Evolutionary conservation across 768 basidiomycete species (phyloP).

Genomic region (Pulveroboletus frians): DNA sequence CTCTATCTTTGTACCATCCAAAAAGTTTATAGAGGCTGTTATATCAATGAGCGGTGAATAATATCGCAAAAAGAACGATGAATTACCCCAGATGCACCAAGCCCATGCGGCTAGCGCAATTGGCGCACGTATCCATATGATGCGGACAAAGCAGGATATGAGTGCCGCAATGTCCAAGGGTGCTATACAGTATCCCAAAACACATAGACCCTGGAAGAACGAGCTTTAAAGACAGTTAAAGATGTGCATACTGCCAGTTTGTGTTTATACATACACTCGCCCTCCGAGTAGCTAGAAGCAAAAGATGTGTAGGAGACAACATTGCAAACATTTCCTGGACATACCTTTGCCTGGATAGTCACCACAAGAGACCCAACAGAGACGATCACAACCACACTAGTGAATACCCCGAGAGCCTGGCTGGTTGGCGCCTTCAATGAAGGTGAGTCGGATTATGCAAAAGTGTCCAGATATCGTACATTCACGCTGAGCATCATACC

Average conservation of each 20-base stretch:
- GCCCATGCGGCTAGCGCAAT: slow-evolving; percentile 84
- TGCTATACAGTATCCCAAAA: slow-evolving; percentile 91
- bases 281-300: slow-evolving; percentile 66
- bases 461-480: slow-evolving; percentile 37
- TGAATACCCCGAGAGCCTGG: slow-evolving; percentile 87
- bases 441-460: neutral
- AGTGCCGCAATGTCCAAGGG: slow-evolving; percentile 89
- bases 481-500: slow-evolving; percentile 84
- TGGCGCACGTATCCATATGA: slow-evolving; percentile 84
- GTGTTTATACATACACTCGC: slow-evolving; percentile 57
- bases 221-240: slow-evolving; percentile 44
- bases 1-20: slow-evolving; percentile 92
- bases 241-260: neutral
- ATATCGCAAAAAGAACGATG: neutral
- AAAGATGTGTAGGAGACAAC: neutral
- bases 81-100: slow-evolving; percentile 96
- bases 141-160: slow-evolving; percentile 76
- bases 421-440: slow-evolving; percentile 66
- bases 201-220: slow-evolving; percentile 95
- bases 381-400: slow-evolving; percentile 89
- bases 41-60: neutral
- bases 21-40: slow-evolving; percentile 87
- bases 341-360: slow-evolving; percentile 92
- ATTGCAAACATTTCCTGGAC: slow-evolving; percentile 3
- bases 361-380: slow-evolving; percentile 87